A percentile compares a stretch with the other conserved stretches of the same genome.
phyloP scores from a whole-genome alignment of 1,139 yeast genomes.

The Geotrichum citri-aurantii region DNA sequence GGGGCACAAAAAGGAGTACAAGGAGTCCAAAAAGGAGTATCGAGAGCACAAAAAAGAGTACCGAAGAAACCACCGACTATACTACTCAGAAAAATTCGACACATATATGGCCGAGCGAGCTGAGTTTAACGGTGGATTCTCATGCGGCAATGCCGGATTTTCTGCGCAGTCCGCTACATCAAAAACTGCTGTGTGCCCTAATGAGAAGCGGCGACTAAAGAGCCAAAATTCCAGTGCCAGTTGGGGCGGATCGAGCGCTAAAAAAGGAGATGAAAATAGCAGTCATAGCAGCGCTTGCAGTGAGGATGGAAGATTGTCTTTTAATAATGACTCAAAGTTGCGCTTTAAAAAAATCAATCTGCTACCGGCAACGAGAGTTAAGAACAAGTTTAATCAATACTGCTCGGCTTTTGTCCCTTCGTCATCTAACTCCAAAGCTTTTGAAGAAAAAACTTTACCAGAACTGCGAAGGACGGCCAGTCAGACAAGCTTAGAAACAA shows the following conservation, averaged over 20 bases:
- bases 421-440: neutral
- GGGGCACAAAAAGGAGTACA: neutral
- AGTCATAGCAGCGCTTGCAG: neutral
- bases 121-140: neutral
- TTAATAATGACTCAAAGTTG: neutral
- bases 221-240: neutral
- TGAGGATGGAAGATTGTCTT: neutral
- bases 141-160: neutral
- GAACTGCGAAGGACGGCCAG: neutral
- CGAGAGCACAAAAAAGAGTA: neutral
- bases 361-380: neutral
- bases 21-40: neutral
- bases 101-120: neutral
- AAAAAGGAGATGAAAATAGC: neutral
- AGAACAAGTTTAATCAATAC: neutral
- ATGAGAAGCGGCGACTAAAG: neutral
- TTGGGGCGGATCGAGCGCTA: neutral
- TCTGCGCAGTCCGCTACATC: too few species aligned
- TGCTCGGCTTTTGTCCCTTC: neutral
- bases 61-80: neutral
- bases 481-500: neutral
- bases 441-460: neutral
- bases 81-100: neutral
- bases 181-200: neutral
- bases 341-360: neutral